Evolutionary conservation across 345 rosid species (phyloP).

Genomic region (Arabis alpina): DNA sequence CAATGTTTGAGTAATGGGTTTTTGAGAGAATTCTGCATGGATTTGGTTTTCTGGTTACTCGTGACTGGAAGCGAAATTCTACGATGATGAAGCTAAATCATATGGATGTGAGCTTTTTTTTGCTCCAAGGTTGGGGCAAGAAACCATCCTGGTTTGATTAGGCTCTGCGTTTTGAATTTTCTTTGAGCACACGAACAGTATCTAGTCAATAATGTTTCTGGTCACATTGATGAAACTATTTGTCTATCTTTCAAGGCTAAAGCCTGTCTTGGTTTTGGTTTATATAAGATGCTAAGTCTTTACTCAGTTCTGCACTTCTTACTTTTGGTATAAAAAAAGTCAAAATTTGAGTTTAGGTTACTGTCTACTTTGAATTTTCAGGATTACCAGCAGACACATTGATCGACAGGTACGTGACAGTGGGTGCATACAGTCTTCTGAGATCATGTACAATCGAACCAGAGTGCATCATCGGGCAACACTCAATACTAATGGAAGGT

Average conservation of each 20-base stretch:
- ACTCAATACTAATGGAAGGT: conserved; percentile 97
- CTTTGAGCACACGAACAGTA: neutral
- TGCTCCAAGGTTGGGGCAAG: neutral
- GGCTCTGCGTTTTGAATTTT: neutral
- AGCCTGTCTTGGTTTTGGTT: conserved; percentile 11
- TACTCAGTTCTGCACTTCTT: conserved; percentile 1
- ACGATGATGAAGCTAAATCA: conserved; percentile 8
- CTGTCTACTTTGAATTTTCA: conserved; percentile 40
- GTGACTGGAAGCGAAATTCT: neutral
- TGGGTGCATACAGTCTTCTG: conserved; percentile 85
- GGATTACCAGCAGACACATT: conserved; percentile 93
- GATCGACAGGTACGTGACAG: conserved; percentile 86
- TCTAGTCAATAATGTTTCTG: neutral
- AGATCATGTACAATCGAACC: conserved; percentile 97
- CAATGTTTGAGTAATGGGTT: neutral
- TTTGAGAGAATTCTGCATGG: conserved; percentile 3
- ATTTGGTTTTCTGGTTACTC: conserved; percentile 15
- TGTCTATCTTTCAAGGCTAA: neutral
- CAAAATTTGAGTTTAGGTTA: conserved; percentile 8
- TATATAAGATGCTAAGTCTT: neutral
- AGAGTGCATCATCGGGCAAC: conserved; percentile 97
- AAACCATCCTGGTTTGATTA: neutral
- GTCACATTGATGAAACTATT: neutral
- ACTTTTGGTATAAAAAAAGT: neutral
- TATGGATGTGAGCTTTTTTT: neutral